Percentiles rank a stretch among this genome's conserved stretches.
Evolutionary conservation across 169 alveolate genomes (phyloP).

Genomic region (Perkinsus olseni): DNA sequence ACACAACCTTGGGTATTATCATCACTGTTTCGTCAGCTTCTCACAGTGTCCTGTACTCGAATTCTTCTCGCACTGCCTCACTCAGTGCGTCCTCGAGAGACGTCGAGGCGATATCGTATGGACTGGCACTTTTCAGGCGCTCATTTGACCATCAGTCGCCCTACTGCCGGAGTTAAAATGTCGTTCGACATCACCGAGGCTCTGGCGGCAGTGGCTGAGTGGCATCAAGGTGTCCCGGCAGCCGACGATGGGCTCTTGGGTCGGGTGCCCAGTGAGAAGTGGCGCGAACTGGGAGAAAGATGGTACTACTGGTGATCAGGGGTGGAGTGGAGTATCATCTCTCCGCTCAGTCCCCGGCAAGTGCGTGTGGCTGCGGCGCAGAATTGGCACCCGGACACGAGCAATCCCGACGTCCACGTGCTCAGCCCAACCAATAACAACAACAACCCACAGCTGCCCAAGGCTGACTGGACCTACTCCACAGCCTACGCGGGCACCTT

Average conservation of each 20-base stretch:
- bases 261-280: not conserved
- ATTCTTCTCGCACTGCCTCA: no score
- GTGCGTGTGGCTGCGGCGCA: not conserved
- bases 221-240: not conserved
- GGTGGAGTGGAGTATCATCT: not conserved
- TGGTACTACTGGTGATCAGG: not conserved
- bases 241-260: not conserved
- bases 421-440: not conserved
- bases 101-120: no score
- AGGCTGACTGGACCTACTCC: not conserved
- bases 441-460: not conserved
- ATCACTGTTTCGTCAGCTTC: no score
- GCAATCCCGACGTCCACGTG: not conserved
- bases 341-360: not conserved
- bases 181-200: not conserved
- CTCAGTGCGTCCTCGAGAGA: no score
- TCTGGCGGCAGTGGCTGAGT: not conserved
- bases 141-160: not conserved
- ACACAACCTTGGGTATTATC: no score
- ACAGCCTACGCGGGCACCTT: not conserved
- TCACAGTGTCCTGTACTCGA: no score
- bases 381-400: not conserved
- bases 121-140: not conserved
- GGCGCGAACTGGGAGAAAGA: not conserved
- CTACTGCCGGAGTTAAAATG: not conserved